Base-by-base conservation (phyloP, 2,329 filamentous ascomycete genomes). In the Dactylella cylindrospora region DNA sequence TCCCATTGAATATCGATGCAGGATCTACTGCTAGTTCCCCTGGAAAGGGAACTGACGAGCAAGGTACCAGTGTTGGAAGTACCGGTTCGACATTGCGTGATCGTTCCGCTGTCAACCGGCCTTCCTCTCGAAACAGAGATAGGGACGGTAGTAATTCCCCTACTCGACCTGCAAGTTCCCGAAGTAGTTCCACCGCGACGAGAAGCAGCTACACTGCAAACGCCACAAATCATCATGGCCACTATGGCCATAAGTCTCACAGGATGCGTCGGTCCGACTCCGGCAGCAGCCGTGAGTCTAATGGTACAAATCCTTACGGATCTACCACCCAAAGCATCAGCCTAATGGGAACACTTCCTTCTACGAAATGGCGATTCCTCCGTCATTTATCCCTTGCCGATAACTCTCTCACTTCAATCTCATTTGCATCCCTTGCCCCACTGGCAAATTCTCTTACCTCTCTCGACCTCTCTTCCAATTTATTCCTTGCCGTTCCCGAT, bases 401-500 rank as follows among this genome's bases (percentile, higher is more conserved):
- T 71, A 98, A 97, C 73, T 85, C 86, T 6, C 78, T 98, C 65
- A 95, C 89, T 5, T 83, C 84, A 3, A 84, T 98, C 65, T 81
- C 85, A 32, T 80, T 84, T 3, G 76, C 82, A 41, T 89, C 90
- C 70, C 78, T 98, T 65, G 78, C 82, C 6, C 91, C 93, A 12
- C 79, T 98, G 44, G 84, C 90, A 32, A 89, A 89, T 69, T 95
- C 88, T 0, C 77, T 98, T 22, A 88, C 91, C 70, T 97, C 93
- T 0, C 79, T 98, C 49, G 93, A 98, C 72, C 77, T 98, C 39
- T 97, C 93, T 0, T 84, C 84, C 44, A 98, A 98, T 70, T 82
- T 95, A 25, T 95, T 98, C 72, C 84, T 83, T n/a, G 88, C 96
- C 72, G 86, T 97, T 49, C 93, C 93, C 0, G 93, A 97, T 72